Percentiles rank a stretch among this genome's conserved stretches.
phyloP scores from a whole-genome alignment of 164 flowering plant genomes.

The Aristolochia fimbriata region DNA sequence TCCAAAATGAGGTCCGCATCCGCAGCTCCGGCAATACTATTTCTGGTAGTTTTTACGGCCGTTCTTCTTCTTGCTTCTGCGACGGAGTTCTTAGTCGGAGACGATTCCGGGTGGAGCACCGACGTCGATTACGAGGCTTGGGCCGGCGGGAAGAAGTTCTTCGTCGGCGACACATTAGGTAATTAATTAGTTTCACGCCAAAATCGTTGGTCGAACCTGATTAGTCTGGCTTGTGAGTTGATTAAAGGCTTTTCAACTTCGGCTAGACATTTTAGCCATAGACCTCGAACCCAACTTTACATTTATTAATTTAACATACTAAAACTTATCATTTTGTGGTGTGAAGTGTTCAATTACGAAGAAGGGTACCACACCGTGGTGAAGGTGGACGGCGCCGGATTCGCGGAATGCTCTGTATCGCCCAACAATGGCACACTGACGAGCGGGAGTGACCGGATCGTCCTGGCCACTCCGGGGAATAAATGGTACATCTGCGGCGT shows the following conservation, averaged over 20 bases:
- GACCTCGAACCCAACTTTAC: too few relatives aligned
- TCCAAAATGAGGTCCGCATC: background rate
- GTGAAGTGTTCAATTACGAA: slow-evolving; percentile 3
- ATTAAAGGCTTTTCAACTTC: too few relatives aligned
- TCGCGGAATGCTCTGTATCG: background rate
- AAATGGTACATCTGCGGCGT: slow-evolving; percentile 14
- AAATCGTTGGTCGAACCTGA: too few relatives aligned
- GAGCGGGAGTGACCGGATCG: slow-evolving; percentile 4
- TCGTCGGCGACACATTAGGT: slow-evolving; percentile 3
- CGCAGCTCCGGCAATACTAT: background rate
- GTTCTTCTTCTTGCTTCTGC: background rate
- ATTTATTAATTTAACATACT: too few relatives aligned
- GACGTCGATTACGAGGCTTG: slow-evolving; percentile 1
- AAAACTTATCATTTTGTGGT: too few relatives aligned
- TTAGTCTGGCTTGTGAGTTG: too few relatives aligned
- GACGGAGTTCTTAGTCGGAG: background rate
- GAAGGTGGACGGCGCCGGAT: slow-evolving; percentile 4
- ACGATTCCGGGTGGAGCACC: background rate
- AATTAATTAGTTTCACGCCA: background rate
- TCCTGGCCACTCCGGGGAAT: slow-evolving; percentile 4
- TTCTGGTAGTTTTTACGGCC: background rate
- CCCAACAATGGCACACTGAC: background rate
- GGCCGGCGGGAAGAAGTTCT: slow-evolving; percentile 2
- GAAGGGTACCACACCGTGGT: slow-evolving; percentile 5
- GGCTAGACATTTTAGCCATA: too few relatives aligned